phyloP scores from a whole-genome alignment of 2,329 filamentous ascomycete genomes.

The Calonectria pauciramosa region DNA sequence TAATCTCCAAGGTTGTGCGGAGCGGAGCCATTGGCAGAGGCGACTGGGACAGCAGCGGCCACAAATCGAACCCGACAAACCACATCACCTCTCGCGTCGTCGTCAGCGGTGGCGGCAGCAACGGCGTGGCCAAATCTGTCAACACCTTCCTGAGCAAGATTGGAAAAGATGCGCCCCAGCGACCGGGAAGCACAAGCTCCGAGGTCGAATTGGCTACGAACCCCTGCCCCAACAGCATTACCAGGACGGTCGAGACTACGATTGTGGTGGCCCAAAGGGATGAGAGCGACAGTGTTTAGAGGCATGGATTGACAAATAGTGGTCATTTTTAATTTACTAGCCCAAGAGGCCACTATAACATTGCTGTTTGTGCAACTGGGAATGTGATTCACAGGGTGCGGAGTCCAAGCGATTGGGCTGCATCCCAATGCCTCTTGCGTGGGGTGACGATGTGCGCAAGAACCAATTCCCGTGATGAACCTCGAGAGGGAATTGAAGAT shows the following conservation, averaged over 20 bases:
- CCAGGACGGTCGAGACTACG: constrained; percentile 34
- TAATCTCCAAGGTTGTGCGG: constrained; percentile 58
- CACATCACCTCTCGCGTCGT: constrained; percentile 29
- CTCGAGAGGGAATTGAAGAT: too few species aligned
- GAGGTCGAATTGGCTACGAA: constrained; percentile 29
- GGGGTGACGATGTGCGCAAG: too few species aligned
- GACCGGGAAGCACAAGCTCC: constrained; percentile 10
- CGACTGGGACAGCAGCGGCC: constrained; percentile 26
- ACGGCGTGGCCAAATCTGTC: background rate
- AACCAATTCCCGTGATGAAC: too few species aligned
- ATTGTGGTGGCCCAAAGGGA: constrained; percentile 24
- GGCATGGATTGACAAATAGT: background rate
- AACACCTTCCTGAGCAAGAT: constrained; percentile 13
- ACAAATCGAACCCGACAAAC: constrained; percentile 29
- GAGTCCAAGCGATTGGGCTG: background rate
- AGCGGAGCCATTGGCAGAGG: background rate
- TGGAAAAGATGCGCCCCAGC: constrained; percentile 10
- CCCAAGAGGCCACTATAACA: background rate
- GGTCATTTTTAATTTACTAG: background rate
- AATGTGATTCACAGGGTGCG: background rate
- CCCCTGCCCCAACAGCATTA: constrained; percentile 29
- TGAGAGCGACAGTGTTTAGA: background rate
- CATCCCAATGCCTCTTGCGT: too few species aligned
- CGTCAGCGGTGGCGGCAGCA: constrained; percentile 6
- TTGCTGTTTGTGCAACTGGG: background rate